Base-by-base conservation (phyloP, 768 basidiomycete species). In the Suillus weaverae region DNA sequence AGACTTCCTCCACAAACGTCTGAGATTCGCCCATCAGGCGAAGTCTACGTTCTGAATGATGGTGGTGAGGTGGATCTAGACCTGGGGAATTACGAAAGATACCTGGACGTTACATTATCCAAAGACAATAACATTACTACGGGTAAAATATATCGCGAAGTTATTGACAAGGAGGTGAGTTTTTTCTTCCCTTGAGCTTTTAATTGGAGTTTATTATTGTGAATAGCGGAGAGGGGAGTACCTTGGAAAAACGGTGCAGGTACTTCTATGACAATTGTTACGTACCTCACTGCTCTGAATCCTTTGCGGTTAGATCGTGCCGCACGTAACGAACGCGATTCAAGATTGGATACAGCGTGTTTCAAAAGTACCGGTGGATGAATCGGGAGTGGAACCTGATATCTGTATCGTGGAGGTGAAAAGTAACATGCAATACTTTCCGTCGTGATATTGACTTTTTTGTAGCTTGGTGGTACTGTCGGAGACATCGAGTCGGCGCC, bases 311-410 rank as follows among this genome's bases (percentile, higher is more conserved):
- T 71, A 95, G 90, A 95, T 95, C 70, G 94, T 99, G 4, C 97
- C 97, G 7, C 97, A 99, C 76, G 82, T 99, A 62, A 99, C 97
- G 38, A 94, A 91, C 75, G 97, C 92, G 26, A 96, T 99, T 68
- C 97, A 99, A 81, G 95, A 99, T 73, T 99, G 97, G 97, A 94
- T 99, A 68, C 89, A 97, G 74, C 89, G 94, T 61, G 95, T 99
- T 35, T 89, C 96, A 13, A 92, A 92, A 76, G 86, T 97, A 38
- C 97, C 97, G 1, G 95, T 95, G 4, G 97, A 99, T 76, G 92
- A 96, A 69, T 94, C 95, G 16, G 94, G 88, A 26, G 89, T 96
- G 70, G 87, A 89, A 72, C 96, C 97, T 0, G 97, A 99, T 73
- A 90, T 99, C 48, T 99, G 97, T 78, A 97, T 99, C 69, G 88